Conservation (phyloP, 2,329 filamentous ascomycete species). For the Trichoderma asperellum region DNA sequence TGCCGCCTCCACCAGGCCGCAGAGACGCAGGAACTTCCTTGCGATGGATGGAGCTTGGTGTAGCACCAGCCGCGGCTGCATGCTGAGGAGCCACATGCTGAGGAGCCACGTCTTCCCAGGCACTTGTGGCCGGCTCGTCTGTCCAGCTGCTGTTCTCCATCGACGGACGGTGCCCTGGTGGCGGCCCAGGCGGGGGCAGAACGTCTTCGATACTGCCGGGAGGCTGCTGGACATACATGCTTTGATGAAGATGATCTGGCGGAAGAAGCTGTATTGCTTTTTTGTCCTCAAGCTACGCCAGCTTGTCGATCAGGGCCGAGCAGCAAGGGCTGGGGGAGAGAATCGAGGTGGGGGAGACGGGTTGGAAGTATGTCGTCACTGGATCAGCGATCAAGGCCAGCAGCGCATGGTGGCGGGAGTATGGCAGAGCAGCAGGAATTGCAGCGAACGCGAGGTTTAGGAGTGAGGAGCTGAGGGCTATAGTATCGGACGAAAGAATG, state of each 20-base stretch:
- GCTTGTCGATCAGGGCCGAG: neutral
- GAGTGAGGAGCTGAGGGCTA: neutral
- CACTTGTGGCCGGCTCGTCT: constrained; percentile 19
- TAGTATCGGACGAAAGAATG: neutral
- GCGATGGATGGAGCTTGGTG: neutral
- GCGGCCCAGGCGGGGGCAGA: neutral
- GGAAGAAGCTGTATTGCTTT: neutral
- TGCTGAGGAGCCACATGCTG: constrained; percentile 14
- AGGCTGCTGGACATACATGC: constrained; percentile 23
- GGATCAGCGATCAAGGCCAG: constrained; percentile 13
- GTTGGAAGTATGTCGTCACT: constrained; percentile 23
- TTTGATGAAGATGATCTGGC: neutral
- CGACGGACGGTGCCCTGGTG: neutral
- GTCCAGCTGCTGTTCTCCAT: constrained; percentile 14
- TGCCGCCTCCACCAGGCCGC: constrained; percentile 39
- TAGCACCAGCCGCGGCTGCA: neutral
- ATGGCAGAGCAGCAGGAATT: neutral
- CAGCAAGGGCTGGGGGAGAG: neutral
- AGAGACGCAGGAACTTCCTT: constrained; percentile 40
- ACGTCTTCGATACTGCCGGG: neutral
- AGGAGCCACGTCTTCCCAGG: constrained; percentile 28
- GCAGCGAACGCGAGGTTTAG: neutral
- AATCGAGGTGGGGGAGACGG: constrained; percentile 7
- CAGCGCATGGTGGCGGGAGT: constrained; percentile 15
- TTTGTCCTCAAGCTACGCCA: neutral